Evolutionary conservation across 1,284 basidiomycete genomes (phyloP).

Genomic region (Heterobasidion parviporum): DNA sequence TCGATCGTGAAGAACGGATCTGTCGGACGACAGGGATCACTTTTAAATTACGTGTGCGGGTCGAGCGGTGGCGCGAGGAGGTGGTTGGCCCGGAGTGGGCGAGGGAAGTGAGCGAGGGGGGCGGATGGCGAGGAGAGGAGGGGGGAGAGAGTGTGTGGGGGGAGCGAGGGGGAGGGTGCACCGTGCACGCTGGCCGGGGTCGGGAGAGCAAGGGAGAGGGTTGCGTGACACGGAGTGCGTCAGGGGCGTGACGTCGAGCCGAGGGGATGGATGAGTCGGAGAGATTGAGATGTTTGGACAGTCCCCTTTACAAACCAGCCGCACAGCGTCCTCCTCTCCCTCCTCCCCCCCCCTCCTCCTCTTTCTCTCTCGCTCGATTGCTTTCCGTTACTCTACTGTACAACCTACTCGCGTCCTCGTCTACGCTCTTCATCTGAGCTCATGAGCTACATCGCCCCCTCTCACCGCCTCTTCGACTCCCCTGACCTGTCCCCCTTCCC

Average conservation of each 20-base stretch:
- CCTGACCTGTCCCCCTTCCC: constrained; percentile 17
- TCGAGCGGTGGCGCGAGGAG: neutral
- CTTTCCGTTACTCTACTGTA: neutral
- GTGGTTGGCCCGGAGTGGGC: neutral
- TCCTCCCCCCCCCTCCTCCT: neutral
- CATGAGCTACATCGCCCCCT: constrained; percentile 2
- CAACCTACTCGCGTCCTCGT: neutral
- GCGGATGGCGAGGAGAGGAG: neutral
- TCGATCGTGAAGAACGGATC: constrained; percentile 7
- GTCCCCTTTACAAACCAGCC: neutral
- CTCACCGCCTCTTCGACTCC: constrained; percentile 8
- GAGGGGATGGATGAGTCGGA: no score
- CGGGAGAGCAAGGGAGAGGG: no score
- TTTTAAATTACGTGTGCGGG: neutral
- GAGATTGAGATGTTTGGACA: no score
- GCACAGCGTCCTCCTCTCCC: neutral
- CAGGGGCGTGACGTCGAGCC: no score
- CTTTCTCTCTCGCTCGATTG: neutral
- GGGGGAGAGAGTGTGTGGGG: neutral
- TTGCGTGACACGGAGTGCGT: no score
- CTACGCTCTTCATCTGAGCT: neutral
- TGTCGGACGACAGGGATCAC: neutral
- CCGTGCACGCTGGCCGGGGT: no score
- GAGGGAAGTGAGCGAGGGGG: constrained; percentile 1
- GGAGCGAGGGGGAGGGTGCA: neutral